Evolutionary conservation across 176 grass and related monocot genomes (phyloP), one percentile per base, ranked within the genome.

Genomic region (Oryza glumipatula): DNA sequence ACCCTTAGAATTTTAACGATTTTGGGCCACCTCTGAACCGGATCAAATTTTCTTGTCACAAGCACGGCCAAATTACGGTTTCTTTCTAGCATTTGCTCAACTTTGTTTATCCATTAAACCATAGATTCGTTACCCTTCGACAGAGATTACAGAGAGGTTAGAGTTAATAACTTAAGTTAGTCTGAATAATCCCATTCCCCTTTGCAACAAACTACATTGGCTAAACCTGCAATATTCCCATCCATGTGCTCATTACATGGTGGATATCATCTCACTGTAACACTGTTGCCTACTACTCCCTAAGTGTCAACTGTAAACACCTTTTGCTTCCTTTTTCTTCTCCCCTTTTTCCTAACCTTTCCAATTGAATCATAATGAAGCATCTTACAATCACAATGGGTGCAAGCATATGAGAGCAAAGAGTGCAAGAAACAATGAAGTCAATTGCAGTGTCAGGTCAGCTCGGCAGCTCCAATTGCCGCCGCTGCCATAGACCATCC

Each of bases 401-500:
- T 56, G 65, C 83, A 80, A 85, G 15, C 76, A 85, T 23, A 64
- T 9, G 9, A 92, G 67, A 41, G 75, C 80, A 33, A 63, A 0
- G 12, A 87, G n/a, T 5, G 56, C 28, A 38, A 88, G 6, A 65
- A 69, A 2, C 64, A 63, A 81, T 39, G 2, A 58, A 9, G 60
- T 48, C 60, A 78, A 4, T 0, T 73, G 10, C 22, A 56, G 24
- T 1, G 41, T 23, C 35, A n/a, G 66, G 14, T 3, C 61, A 5
- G 66, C 66, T 19, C 6, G 23, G 72, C 71, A 22, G 64, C 70
- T 38, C 39, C 26, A 47, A 22, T 64, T 22, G 51, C 78, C 85
- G 72, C 66, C 60, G 33, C 77, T 90, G 39, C 47, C 85, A 8
- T 92, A 94, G 22, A 90, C 88, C 90, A 94, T 92, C 8, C 93